These are phyloP conservation scores for Mortierella sp. DNA, from an alignment of 371 early-diverging fungal genomes.

Conservation along the genomic window DNA sequence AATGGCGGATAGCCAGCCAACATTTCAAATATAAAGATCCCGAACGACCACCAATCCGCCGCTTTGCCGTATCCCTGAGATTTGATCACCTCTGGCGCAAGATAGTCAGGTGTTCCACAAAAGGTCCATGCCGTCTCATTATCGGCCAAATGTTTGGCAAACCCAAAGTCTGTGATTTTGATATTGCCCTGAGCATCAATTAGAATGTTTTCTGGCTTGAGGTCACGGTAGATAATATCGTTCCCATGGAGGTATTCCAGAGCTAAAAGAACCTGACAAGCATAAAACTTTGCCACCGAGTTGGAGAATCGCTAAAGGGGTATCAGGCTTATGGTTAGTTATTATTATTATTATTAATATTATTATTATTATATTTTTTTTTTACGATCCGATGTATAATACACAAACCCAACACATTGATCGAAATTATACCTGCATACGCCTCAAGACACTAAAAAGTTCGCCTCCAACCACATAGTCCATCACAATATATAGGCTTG, in stretches of 20 bases:
- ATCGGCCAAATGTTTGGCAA: conserved; percentile 94
- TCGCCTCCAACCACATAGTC: conserved; percentile 96
- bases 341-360: too few relatives aligned
- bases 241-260: conserved; percentile 92
- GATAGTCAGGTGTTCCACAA: conserved; percentile 95
- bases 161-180: conserved; percentile 99
- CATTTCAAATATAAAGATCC: conserved; percentile 92
- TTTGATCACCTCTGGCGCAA: conserved; percentile 95
- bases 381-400: not conserved
- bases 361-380: not conserved
- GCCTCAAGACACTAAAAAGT: conserved; percentile 78
- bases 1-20: conserved; percentile 57
- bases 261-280: conserved; percentile 79
- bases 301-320: conserved; percentile 87
- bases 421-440: conserved; percentile 49
- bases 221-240: conserved; percentile 94
- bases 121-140: conserved; percentile 85
- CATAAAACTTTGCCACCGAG: conserved; percentile 90
- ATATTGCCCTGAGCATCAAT: conserved; percentile 94
- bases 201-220: conserved; percentile 96
- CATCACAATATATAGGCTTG: conserved; percentile 86
- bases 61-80: conserved; percentile 91
- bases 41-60: conserved; percentile 95
- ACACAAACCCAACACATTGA: not conserved
- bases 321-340: not conserved